Conservation (phyloP, 176 grass and related monocot genomes). For the Eragrostis nindensis region DNA sequence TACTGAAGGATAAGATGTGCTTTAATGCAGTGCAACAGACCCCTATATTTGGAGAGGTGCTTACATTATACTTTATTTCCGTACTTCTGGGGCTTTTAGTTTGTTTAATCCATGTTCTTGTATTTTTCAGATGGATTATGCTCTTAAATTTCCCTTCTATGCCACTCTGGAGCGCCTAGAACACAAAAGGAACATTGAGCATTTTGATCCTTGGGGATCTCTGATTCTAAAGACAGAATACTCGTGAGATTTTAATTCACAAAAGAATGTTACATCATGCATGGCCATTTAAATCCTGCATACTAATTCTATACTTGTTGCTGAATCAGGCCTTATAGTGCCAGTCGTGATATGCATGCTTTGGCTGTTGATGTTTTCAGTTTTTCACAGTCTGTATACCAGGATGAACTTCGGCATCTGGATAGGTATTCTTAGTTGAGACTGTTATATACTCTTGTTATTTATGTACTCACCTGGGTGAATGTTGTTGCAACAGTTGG, state of each 20-base stretch:
- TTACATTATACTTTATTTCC: not conserved
- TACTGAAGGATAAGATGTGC: slow-evolving; percentile 49
- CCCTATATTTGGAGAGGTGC: slow-evolving; percentile 50
- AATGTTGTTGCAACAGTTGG: slow-evolving; percentile 49
- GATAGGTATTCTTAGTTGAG: slow-evolving; percentile 29
- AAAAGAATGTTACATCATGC: not conserved
- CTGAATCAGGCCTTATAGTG: slow-evolving; percentile 45
- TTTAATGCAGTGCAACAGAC: not conserved
- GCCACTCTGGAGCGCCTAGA: slow-evolving; percentile 69
- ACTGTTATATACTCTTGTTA: not conserved
- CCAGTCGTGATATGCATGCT: slow-evolving; percentile 44
- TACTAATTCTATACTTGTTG: slow-evolving; percentile 9
- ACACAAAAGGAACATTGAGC: slow-evolving; percentile 80
- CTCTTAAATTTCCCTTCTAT: slow-evolving; percentile 71
- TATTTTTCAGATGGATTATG: slow-evolving; percentile 66
- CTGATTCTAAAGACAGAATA: slow-evolving; percentile 58
- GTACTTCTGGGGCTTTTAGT: not conserved
- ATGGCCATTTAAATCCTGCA: not conserved
- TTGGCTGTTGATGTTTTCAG: slow-evolving; percentile 60
- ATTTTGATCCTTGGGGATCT: slow-evolving; percentile 47
- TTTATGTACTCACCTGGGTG: not conserved
- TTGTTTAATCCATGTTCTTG: not conserved
- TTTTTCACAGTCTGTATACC: slow-evolving; percentile 55
- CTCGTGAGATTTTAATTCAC: slow-evolving; percentile 30
- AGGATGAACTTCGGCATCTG: slow-evolving; percentile 29